Evolutionary conservation across 2,329 filamentous ascomycete species (phyloP).

Genomic region (Penicillium capsulatum): DNA sequence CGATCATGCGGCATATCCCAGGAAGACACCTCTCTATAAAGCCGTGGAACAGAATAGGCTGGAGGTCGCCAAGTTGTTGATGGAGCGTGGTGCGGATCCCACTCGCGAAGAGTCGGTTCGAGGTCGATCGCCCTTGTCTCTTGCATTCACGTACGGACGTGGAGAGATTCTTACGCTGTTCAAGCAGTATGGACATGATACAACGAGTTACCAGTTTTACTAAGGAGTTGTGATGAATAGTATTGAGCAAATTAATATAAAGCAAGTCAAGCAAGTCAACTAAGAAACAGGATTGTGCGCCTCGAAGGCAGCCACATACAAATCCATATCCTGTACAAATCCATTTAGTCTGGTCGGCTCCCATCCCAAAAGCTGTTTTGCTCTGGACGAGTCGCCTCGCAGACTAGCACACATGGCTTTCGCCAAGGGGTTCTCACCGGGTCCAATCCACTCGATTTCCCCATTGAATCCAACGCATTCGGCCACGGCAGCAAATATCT

Average conservation of each 20-base stretch:
- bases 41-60: constrained; percentile 6
- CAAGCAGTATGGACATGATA: constrained; percentile 1
- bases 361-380: too few relatives aligned
- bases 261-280: not conserved
- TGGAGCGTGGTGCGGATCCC: constrained; percentile 14
- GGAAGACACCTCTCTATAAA: constrained; percentile 12
- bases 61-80: constrained; percentile 10
- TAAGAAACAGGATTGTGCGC: too few relatives aligned
- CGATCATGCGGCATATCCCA: constrained; percentile 5
- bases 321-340: too few relatives aligned
- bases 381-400: too few relatives aligned
- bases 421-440: too few relatives aligned
- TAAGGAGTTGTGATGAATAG: not conserved
- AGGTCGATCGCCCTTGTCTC: constrained; percentile 5
- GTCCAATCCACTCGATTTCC: too few relatives aligned
- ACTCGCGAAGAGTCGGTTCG: constrained; percentile 4
- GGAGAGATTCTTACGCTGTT: constrained; percentile 8
- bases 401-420: too few relatives aligned
- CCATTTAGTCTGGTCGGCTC: too few relatives aligned
- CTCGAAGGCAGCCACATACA: too few relatives aligned
- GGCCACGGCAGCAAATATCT: too few relatives aligned
- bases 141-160: constrained; percentile 1
- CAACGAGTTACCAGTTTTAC: too few relatives aligned
- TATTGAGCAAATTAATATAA: not conserved
- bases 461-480: too few relatives aligned